Base-by-base conservation (phyloP, 441 rosid genomes). In the Gossypium trilobum region DNA sequence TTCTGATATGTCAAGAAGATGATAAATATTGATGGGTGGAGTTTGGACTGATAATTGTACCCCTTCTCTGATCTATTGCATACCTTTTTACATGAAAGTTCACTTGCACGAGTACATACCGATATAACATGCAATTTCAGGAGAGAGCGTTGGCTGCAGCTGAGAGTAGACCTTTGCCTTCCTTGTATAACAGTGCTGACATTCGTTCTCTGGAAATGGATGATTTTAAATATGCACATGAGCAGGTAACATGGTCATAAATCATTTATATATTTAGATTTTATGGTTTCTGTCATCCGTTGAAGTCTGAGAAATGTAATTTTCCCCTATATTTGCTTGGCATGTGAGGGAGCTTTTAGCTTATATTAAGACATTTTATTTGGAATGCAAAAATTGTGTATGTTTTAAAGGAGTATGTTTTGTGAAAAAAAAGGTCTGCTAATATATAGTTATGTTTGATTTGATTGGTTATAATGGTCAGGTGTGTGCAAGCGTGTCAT, bases 401-500 rank as follows among this genome's bases (percentile, higher is more conserved):
- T 61, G n/a, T 58, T 58, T 13, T 31, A 61, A 20, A 20, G 44
- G 44, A 31, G 16, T 48, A 60, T 31, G 17, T 29, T 14, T 14
- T 29, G 22, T 29, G 19, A n/a, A 59, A 27, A 14, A 6, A 31
- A 33, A 33, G 9, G 39, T 33, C 39, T 33, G 19, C 19, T n/a
- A 9, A 27, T 5, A 19, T 68, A 29, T 51, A 16, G 6, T 13
- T 48, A 48, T 48, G 22, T 55, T 65, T 4, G 14, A 46, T 50
- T 20, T 56, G 39, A 20, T 23, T 69, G 63, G 10, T 59, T 46
- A 2, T 4, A 14, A 61, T 79, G 67, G 6, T 22, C 82, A 95
- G 99, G 99, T 95, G 23, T 92, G 97, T 11, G 99, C 99, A 2
- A 95, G 99, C 19, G 98, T 95, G 16, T 90, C 98, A 13, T 88